Percentiles rank a stretch among this genome's conserved stretches.
phyloP scores from a whole-genome alignment of 306 rosid genomes.

The Canavalia gladiata region DNA sequence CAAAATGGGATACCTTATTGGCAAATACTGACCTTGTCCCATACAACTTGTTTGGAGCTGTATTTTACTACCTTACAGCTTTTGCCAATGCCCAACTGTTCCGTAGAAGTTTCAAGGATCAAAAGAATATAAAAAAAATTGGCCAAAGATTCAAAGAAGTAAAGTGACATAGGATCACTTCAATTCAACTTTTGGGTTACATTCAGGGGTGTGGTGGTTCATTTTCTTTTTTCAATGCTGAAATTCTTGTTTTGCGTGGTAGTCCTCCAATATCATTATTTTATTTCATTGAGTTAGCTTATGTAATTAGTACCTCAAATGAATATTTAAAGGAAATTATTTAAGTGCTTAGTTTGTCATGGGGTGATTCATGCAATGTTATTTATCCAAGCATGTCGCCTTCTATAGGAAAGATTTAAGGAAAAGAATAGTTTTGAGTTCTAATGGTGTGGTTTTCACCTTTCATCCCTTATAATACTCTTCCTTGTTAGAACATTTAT shows the following conservation, averaged over 20 bases:
- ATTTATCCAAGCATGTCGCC: not conserved
- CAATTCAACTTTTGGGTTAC: conserved; percentile 40
- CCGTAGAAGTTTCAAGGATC: conserved; percentile 44
- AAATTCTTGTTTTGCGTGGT: conserved; percentile 20
- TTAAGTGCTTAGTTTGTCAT: not conserved
- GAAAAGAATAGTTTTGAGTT: not conserved
- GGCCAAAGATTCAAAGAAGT: conserved; percentile 40
- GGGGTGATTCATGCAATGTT: conserved; percentile 8
- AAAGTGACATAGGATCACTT: conserved; percentile 48
- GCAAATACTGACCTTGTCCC: conserved; percentile 37
- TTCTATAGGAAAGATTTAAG: not conserved
- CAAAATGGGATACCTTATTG: conserved; percentile 35
- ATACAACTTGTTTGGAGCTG: conserved; percentile 54
- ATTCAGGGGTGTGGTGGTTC: conserved; percentile 18
- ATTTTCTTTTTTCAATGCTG: conserved; percentile 38
- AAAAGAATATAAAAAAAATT: not conserved
- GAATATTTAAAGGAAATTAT: not conserved
- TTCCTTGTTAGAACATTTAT: not conserved
- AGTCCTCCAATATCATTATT: not conserved
- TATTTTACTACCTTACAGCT: conserved; percentile 40
- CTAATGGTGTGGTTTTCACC: not conserved
- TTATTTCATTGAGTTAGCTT: conserved; percentile 31
- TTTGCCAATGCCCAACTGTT: conserved; percentile 41
- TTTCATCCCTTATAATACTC: not conserved
- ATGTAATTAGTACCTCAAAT: not conserved